Base-by-base conservation (phyloP, 2,329 filamentous ascomycete species). In the Aspergillus ochraceoroseus region DNA sequence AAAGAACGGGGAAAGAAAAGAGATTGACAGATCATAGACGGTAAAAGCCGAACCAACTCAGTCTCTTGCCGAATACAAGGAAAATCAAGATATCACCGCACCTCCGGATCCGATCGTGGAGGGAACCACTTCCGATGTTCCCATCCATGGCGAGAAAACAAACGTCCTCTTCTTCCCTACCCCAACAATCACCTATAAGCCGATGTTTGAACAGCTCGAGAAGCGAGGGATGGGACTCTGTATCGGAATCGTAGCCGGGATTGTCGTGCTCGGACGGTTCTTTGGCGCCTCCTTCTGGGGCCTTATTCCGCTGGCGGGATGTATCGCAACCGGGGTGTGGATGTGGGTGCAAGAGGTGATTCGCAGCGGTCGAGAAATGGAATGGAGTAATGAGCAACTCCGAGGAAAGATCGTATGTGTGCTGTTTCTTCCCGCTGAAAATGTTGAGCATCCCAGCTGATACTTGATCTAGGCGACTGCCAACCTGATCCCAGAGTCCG, bases 161-260 rank as follows among this genome's bases (percentile, higher is more conserved):
- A 95, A 95, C 48, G 82, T 96, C 12, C 75, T 95, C 19, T 96
- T 96, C 65, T 90, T 95, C 64, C 90, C 92, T 11, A 96, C 90
- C 0, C 90, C 90, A 0, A 85, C 84, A 0, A 77, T 95, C 51
- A 87, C 83, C 68, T 95, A 87, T 59, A 87, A 94, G 63, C 87
- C 89, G 3, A 94, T 88, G 76, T 95, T 85, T 61, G 77, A 73
- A 13, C 66, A 77, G 8, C 65, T 95, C 43, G 87, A 96, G 66
- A 77, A 79, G 50, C 78, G 82, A 7, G 85, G 83, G n/a, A 80
- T 78, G 31, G 70, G 79, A 0, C 67, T 95, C 3, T 85, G 84
- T 51, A 68, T 74, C 7, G 82, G 73, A 6, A 82, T 95, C 37
- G 80, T 89, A 45, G 57, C 85, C 18, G 77, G 75, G 5, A 87